Percentiles rank a stretch among this genome's conserved stretches.
These are phyloP conservation scores for Neopestalotiopsis sp. DNA, from an alignment of 2,329 filamentous ascomycete species.

Conservation along the genomic window DNA sequence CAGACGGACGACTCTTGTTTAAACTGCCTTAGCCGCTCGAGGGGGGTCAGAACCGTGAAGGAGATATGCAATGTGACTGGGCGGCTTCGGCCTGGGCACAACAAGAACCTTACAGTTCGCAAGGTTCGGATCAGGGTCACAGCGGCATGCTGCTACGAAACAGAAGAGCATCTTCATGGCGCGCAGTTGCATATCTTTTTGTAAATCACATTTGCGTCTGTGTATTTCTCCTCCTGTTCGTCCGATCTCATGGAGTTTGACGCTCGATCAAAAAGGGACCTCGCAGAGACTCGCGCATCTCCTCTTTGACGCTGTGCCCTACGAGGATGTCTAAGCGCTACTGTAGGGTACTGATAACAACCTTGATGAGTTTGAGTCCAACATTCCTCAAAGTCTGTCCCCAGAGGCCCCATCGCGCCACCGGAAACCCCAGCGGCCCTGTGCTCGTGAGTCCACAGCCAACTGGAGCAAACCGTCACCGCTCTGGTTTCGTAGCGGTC, in stretches of 20 bases:
- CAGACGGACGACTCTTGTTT: neutral
- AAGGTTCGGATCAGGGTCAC: constrained; percentile 3
- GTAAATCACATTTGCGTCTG: neutral
- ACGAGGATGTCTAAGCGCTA: neutral
- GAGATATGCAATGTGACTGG: neutral
- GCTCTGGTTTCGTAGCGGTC: neutral
- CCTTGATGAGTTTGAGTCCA: neutral
- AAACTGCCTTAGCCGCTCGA: constrained; percentile 2
- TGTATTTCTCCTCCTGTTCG: no score
- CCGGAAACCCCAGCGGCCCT: neutral
- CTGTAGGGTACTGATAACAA: neutral
- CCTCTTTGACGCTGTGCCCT: no score
- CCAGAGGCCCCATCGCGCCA: neutral
- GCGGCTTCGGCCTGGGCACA: neutral
- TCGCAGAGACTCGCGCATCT: no score
- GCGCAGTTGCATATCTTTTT: neutral
- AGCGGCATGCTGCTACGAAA: neutral
- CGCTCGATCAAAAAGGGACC: no score
- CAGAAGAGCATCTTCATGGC: neutral
- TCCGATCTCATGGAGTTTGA: no score
- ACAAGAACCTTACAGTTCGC: neutral
- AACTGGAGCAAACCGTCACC: neutral
- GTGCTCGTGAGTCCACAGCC: neutral
- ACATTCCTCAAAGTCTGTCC: neutral
- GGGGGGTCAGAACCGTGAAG: neutral